Base-by-base conservation (phyloP, 345 rosid genomes). In the Euphorbia pulcherrima region DNA sequence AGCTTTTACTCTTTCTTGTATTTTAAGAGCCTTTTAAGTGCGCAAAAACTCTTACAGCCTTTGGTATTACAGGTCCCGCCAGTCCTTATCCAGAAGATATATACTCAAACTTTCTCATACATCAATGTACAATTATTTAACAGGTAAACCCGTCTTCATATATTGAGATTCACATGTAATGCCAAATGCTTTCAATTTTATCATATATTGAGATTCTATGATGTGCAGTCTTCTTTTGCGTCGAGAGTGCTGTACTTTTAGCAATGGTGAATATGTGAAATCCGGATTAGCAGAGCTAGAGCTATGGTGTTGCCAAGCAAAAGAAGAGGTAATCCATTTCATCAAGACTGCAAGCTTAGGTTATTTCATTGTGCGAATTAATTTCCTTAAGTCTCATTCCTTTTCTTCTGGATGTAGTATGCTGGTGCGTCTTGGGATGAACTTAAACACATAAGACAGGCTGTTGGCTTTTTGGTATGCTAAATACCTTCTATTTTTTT, bases 311-410 rank as follows among this genome's bases (percentile, higher is more conserved):
- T 60, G 67, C 68, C 68, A 62, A 33, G 76, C 65, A 28, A 71
- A 48, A 20, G 67, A 72, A 40, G 76, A 76, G 80, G 80, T 76
- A 70, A n/a, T n/a, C n/a, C n/a, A n/a, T n/a, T n/a, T n/a, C n/a
- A n/a, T n/a, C n/a, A n/a, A n/a, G n/a, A n/a, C n/a, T n/a, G n/a
- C n/a, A n/a, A n/a, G n/a, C n/a, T n/a, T n/a, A n/a, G n/a, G n/a
- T n/a, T n/a, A n/a, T n/a, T n/a, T n/a, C n/a, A n/a, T n/a, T n/a
- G n/a, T n/a, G n/a, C n/a, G n/a, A n/a, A n/a, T n/a, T n/a, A n/a
- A n/a, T n/a, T n/a, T n/a, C n/a, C n/a, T n/a, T n/a, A n/a, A n/a
- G n/a, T n/a, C n/a, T n/a, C n/a, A n/a, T n/a, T n/a, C 37, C 37
- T 33, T 33, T 33, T 33, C 37, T 33, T 33, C 37, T 33, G 37